phyloP scores from a whole-genome alignment of 345 rosid genomes.

The Raphanus sativus region DNA sequence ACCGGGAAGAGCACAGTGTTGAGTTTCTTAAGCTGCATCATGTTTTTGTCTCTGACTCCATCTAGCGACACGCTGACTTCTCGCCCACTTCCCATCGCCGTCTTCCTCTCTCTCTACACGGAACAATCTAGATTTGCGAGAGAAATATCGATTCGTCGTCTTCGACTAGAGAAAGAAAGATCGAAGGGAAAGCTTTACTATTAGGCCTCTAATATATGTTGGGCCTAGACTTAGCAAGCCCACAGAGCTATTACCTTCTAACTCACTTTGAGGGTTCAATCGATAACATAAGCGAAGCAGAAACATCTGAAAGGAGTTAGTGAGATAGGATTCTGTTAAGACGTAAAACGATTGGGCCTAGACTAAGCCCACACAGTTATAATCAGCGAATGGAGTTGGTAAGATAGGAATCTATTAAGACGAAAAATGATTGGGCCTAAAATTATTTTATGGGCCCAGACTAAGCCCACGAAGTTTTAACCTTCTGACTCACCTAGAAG shows the following conservation, averaged over 20 bases:
- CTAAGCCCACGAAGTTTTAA: background rate
- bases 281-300: background rate
- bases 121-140: constrained; percentile 23
- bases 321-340: no score
- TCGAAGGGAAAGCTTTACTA: background rate
- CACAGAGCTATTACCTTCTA: background rate
- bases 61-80: constrained; percentile 79
- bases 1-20: constrained; percentile 88
- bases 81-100: constrained; percentile 77
- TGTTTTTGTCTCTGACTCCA: constrained; percentile 92
- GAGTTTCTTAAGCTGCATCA: constrained; percentile 99
- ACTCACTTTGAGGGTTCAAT: background rate
- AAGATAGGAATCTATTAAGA: background rate
- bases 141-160: constrained; percentile 16
- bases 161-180: background rate
- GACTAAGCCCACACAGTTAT: no score
- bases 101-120: constrained; percentile 24
- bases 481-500: background rate
- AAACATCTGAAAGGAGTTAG: no score
- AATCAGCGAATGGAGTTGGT: background rate
- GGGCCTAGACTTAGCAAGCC: background rate
- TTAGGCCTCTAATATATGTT: background rate
- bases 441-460: background rate
- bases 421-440: background rate
- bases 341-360: no score